A percentile compares a stretch with the other conserved stretches of the same genome.
These are phyloP conservation scores for Penicillium sclerotiorum DNA, from an alignment of 2,329 filamentous ascomycete genomes.

Conservation along the genomic window DNA sequence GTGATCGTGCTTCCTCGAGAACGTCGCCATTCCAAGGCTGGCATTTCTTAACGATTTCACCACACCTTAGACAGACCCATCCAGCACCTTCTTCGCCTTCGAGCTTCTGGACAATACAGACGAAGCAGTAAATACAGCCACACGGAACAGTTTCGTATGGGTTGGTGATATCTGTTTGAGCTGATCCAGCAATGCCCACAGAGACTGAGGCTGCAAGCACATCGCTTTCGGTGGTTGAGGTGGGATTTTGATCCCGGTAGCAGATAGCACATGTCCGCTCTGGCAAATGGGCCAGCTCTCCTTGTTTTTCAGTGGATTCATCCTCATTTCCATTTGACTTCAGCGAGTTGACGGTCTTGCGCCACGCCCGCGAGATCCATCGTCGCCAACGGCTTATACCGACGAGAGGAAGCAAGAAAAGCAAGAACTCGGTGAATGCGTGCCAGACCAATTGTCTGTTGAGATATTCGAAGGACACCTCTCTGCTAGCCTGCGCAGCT, in stretches of 20 bases:
- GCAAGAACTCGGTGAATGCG: conserved; percentile 98
- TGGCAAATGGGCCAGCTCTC: conserved; percentile 82
- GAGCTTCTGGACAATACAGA: conserved; percentile 86
- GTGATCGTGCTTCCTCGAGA: conserved; percentile 50
- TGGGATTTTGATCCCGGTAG: conserved; percentile 86
- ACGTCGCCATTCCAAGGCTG: conserved; percentile 92
- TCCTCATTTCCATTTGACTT: conserved; percentile 52
- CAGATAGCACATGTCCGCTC: conserved; percentile 96
- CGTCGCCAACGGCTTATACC: conserved; percentile 91
- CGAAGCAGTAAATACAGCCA: conserved; percentile 92
- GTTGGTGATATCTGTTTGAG: conserved; percentile 92
- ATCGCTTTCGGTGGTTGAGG: conserved; percentile 71
- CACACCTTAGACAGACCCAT: conserved; percentile 88
- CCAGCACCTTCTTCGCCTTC: conserved; percentile 94
- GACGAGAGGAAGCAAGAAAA: conserved; percentile 95
- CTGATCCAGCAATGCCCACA: conserved; percentile 80
- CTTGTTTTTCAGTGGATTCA: conserved; percentile 56
- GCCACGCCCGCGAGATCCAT: conserved; percentile 86
- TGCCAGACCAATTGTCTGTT: conserved; percentile 99
- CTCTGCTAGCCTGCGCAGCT: conserved; percentile 80
- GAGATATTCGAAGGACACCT: conserved; percentile 96
- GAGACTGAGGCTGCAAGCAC: conserved; percentile 68
- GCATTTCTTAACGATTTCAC: conserved; percentile 79
- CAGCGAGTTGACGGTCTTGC: conserved; percentile 71
- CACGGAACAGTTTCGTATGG: conserved; percentile 91